These are phyloP conservation scores for Morella rubra DNA, from an alignment of 306 rosid species.

Conservation along the genomic window DNA sequence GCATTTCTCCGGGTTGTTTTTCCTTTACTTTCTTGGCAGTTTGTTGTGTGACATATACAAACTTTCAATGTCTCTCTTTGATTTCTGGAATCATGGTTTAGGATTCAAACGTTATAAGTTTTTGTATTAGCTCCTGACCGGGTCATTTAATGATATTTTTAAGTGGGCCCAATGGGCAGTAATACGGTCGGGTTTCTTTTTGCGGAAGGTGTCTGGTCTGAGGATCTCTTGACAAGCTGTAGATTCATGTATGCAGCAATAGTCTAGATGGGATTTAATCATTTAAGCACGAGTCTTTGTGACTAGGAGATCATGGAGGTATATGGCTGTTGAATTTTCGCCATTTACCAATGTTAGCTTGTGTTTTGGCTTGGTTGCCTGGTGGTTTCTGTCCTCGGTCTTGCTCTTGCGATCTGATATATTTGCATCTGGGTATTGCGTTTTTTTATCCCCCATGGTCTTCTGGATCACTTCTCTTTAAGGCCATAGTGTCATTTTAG, in stretches of 20 bases:
- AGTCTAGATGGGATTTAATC: not conserved
- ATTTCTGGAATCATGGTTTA: not conserved
- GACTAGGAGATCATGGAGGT: not conserved
- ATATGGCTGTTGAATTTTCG: not conserved
- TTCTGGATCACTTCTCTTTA: not conserved
- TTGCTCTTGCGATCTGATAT: not conserved
- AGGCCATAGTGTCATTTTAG: not conserved
- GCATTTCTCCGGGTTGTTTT: not conserved
- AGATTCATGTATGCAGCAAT: not conserved
- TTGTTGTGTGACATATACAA: not conserved
- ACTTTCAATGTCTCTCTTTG: not conserved
- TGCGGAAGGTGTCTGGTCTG: not conserved
- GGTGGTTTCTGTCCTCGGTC: not conserved
- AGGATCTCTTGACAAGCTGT: not conserved
- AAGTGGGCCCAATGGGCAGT: not conserved
- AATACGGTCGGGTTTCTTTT: not conserved
- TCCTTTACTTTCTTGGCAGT: not conserved
- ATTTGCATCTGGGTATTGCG: not conserved
- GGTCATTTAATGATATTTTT: not conserved
- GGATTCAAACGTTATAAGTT: not conserved
- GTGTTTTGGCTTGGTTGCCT: not conserved
- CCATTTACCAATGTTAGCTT: not conserved
- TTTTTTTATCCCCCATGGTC: too few relatives aligned
- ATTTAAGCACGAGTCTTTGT: not conserved
- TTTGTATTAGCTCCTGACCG: not conserved